Base-by-base conservation (phyloP, 306 rosid genomes). In the Vicia faba region DNA sequence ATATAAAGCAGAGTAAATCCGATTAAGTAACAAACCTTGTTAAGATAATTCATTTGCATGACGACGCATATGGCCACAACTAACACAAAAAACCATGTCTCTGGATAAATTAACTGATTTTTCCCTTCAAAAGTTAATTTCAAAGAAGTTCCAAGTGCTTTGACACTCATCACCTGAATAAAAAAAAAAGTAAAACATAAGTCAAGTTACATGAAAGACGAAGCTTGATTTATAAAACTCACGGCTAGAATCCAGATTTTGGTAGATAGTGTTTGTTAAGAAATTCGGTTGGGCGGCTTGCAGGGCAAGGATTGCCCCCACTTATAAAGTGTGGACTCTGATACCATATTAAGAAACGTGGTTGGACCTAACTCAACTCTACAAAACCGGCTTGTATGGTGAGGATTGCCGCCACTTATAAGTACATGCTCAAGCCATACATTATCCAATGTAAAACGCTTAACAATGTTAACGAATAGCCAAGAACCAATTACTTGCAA, bases 81-180 rank as follows among this genome's bases (percentile, higher is more conserved):
- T 73, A 91, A 73, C 93, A 86, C 72, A 57, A 91, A 91, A 75
- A 88, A 71, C 97, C 97, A 91, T 2, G 96, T 86, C 63, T 91
- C 86, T 2, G 93, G 81, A 55, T 80, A 86, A 64, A 78, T 56
- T 64, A 91, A 80, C 66, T 91, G 97, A 75, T 86, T 91, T n/a
- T 78, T 85, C 61, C 96, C 97, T 82, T 86, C 91, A 76, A 91
- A 86, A 58, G 93, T 91, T 73, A 91, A 83, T 26, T 91, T 91
- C 80, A 91, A 76, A 57, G 96, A 85, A 66, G 89, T 91, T 67
- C 97, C 97, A 43, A 91, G 82, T 82, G 97, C 97, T 76, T 91
- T 91, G 69, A 91, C 96, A 76, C 97, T 88, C 97, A 91, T 88
- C 70, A 91, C 97, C 97, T 91, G 87, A 69, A n/a, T n/a, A n/a